Base-by-base conservation (phyloP, 768 basidiomycete genomes). In the Leccinum disarticulatum region DNA sequence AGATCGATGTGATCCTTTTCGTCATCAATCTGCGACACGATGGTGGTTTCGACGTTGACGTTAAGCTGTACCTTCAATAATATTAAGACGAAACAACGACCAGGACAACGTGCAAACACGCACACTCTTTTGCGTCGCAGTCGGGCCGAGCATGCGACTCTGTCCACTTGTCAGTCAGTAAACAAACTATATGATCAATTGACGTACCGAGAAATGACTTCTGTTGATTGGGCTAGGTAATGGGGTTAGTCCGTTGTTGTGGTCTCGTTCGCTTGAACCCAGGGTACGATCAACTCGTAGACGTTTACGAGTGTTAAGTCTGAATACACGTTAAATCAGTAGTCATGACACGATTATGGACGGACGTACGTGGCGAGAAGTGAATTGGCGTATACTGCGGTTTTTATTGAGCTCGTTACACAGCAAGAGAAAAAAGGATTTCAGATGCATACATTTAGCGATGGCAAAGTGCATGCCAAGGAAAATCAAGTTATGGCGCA, bases 401-500 rank as follows among this genome's bases (percentile, higher is more conserved):
- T 15, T 9, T 17, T 15, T 3, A 2, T 43, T 60, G 6, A 62
- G 28, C 1, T 27, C 6, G 33, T 19, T 31, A 25, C 3, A 6
- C 0, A 11, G 9, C n/a, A 41, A 41, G 9, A 14, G 17, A n/a
- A 41, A n/a, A 41, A 43, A n/a, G 17, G n/a, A 36, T 30, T n/a
- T 31, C 1, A 11, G 46, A 36, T 25, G 10, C 74, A 0, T 61
- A 74, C 73, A 14, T 58, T 74, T 74, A 8, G 74, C 72, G 11
- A 74, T 74, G 1, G 73, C 69, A 55, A 74, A 74, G 60, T 74
- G 73, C 70, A 74, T 74, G 5, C 71, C 73, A 3, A 74, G 63
- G 69, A 75, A 74, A 56, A 74, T 73, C 61, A 74, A 49, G 47
- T 74, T 74, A 36, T 75, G 72, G 17, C 73, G 74, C 74, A 74